These are phyloP conservation scores for Metarhizium album DNA, from an alignment of 2,329 filamentous ascomycete genomes.

Conservation along the genomic window DNA sequence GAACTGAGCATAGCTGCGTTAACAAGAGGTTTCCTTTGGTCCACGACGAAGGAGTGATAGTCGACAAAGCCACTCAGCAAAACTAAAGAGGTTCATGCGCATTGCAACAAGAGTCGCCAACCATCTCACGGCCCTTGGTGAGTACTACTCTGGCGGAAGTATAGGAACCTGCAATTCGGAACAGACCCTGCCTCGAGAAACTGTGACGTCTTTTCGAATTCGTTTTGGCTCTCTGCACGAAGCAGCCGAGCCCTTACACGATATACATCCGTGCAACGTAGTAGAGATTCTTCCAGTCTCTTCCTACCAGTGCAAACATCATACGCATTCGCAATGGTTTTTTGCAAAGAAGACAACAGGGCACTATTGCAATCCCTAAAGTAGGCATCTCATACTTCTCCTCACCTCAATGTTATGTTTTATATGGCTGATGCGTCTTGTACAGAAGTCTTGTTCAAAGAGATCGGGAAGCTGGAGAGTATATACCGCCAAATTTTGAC, in stretches of 20 bases:
- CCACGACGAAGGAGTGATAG: neutral
- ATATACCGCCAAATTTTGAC: slow-evolving; percentile 4
- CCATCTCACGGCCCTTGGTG: neutral
- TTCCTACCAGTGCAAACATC: neutral
- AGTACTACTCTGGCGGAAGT: slow-evolving; percentile 1
- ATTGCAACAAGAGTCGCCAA: slow-evolving; percentile 1
- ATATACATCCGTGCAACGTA: neutral
- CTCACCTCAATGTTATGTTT: neutral
- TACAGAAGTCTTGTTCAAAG: slow-evolving; percentile 1
- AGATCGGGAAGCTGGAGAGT: slow-evolving; percentile 4
- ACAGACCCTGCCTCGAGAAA: neutral
- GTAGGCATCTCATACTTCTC: neutral
- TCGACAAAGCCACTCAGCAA: neutral
- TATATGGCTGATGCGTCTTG: neutral
- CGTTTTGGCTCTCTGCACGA: neutral
- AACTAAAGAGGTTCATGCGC: neutral
- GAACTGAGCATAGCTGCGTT: neutral
- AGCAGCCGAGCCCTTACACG: neutral
- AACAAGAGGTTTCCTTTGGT: neutral
- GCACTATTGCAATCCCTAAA: slow-evolving; percentile 5
- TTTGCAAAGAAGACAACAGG: slow-evolving; percentile 3
- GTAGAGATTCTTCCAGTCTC: neutral
- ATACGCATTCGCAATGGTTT: neutral
- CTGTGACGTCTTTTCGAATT: neutral
- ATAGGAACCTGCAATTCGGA: neutral